phyloP scores from a whole-genome alignment of 1,139 yeast species.

The Candida sp. region DNA sequence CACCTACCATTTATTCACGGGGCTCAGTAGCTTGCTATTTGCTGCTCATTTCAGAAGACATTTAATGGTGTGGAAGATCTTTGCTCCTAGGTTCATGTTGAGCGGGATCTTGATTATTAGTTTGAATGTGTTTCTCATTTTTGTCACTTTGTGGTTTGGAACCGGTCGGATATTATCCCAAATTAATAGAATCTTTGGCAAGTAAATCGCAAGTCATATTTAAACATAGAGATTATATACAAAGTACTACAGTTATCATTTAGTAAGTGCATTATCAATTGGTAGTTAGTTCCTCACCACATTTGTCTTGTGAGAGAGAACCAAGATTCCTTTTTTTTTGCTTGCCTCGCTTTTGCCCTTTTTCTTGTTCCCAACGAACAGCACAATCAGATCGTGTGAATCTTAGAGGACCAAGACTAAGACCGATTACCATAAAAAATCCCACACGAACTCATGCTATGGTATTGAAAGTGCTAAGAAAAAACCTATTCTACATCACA shows the following conservation, averaged over 20 bases:
- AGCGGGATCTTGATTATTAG: slow-evolving; percentile 74
- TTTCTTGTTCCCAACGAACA: background rate
- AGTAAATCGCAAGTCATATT: slow-evolving; percentile 18
- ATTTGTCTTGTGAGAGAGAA: too few relatives aligned
- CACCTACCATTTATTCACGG: slow-evolving; percentile 72
- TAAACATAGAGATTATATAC: background rate
- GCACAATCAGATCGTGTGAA: background rate
- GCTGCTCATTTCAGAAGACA: slow-evolving; percentile 92
- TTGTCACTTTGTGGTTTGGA: slow-evolving; percentile 69
- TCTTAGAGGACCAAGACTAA: too few relatives aligned
- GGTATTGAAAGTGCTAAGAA: slow-evolving; percentile 3
- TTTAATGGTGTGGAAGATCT: slow-evolving; percentile 98
- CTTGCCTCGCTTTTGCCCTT: background rate
- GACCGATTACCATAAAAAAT: too few relatives aligned
- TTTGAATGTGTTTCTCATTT: slow-evolving; percentile 62
- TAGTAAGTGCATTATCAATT: too few relatives aligned
- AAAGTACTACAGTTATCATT: too few relatives aligned
- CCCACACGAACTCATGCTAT: background rate
- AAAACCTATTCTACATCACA: background rate
- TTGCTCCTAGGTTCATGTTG: slow-evolving; percentile 95
- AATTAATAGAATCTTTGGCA: slow-evolving; percentile 71
- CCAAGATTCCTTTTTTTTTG: background rate
- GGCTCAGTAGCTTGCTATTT: slow-evolving; percentile 77
- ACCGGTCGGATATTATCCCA: slow-evolving; percentile 67
- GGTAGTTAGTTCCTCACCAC: background rate